These are phyloP conservation scores for Rosa chinensis DNA, from an alignment of 306 rosid species.

Conservation along the genomic window DNA sequence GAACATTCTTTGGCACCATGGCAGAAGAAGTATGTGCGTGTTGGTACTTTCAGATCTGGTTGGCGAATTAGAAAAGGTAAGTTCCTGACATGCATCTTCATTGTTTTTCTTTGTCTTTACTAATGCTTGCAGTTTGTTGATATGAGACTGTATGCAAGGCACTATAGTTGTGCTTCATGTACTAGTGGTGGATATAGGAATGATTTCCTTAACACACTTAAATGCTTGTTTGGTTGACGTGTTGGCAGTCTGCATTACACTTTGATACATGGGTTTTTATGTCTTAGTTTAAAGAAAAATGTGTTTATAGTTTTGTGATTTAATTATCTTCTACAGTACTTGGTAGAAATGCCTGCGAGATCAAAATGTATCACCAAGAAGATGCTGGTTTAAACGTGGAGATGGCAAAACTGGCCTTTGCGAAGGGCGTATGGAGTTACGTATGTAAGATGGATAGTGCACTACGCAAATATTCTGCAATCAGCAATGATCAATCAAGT, in stretches of 20 bases:
- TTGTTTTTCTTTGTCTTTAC: not conserved
- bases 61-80: slow-evolving; percentile 87
- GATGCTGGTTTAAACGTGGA: slow-evolving; percentile 88
- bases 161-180: not conserved
- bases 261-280: not conserved
- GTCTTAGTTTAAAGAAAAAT: not conserved
- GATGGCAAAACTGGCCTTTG: slow-evolving; percentile 79
- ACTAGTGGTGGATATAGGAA: not conserved
- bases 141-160: slow-evolving; percentile 14
- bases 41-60: slow-evolving; percentile 79
- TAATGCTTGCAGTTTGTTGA: slow-evolving; percentile 14
- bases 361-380: slow-evolving; percentile 88
- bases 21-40: slow-evolving; percentile 79
- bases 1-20: slow-evolving; percentile 73
- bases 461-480: slow-evolving; percentile 52
- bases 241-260: slow-evolving; percentile 20
- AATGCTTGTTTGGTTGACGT: slow-evolving; percentile 16
- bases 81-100: slow-evolving; percentile 19
- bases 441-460: slow-evolving; percentile 89
- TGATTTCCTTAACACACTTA: slow-evolving; percentile 8
- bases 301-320: slow-evolving; percentile 22
- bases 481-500: slow-evolving; percentile 38
- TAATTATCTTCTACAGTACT: slow-evolving; percentile 53
- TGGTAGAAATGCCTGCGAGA: slow-evolving; percentile 83
- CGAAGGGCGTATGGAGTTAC: slow-evolving; percentile 88